Percentiles rank a stretch among this genome's conserved stretches.
Evolutionary conservation across 139 green algal species (phyloP).

Genomic region (Medakamo hakoo): DNA sequence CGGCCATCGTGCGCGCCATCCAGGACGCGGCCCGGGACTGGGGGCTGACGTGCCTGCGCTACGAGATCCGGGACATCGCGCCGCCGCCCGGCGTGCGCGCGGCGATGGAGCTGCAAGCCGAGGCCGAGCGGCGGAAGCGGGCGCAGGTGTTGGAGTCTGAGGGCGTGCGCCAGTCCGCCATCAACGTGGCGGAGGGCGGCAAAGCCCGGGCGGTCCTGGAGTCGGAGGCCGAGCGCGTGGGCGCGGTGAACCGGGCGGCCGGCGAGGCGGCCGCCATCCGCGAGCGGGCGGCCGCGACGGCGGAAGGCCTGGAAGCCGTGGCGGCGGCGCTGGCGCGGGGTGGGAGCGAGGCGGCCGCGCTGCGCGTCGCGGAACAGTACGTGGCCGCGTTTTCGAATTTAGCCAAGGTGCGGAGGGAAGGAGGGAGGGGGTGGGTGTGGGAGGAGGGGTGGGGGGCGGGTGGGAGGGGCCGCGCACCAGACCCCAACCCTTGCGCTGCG

Average conservation of each 20-base stretch:
- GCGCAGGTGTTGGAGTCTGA: conserved; percentile 65
- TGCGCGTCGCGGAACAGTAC: conserved; percentile 65
- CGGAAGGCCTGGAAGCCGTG: conserved; percentile 42
- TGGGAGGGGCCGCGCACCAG: no score
- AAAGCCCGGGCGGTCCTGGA: conserved; percentile 73
- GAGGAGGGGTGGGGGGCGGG: no score
- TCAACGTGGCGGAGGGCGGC: conserved; percentile 86
- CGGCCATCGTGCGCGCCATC: conserved; percentile 58
- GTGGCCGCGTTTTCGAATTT: conserved; percentile 61
- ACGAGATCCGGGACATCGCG: conserved; percentile 88
- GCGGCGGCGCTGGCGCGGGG: conserved; percentile 39
- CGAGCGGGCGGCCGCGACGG: conserved; percentile 44
- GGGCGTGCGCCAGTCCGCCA: conserved; percentile 66
- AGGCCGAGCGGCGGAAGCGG: conserved; percentile 88
- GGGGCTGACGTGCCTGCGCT: conserved; percentile 81
- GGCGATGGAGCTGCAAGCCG: conserved; percentile 92
- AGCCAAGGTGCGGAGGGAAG: no score
- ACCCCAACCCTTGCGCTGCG: no score
- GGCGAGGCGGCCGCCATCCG: conserved; percentile 59
- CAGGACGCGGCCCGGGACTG: conserved; percentile 58
- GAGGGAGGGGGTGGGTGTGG: no score
- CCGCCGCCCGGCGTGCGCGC: conserved; percentile 57
- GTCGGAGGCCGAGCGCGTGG: conserved; percentile 60
- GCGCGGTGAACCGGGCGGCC: conserved; percentile 71
- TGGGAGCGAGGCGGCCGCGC: conserved; percentile 40